Percentiles rank a stretch among this genome's conserved stretches.
phyloP scores from a whole-genome alignment of 352 stramenopile species.

The Globisporangium takayamanum region DNA sequence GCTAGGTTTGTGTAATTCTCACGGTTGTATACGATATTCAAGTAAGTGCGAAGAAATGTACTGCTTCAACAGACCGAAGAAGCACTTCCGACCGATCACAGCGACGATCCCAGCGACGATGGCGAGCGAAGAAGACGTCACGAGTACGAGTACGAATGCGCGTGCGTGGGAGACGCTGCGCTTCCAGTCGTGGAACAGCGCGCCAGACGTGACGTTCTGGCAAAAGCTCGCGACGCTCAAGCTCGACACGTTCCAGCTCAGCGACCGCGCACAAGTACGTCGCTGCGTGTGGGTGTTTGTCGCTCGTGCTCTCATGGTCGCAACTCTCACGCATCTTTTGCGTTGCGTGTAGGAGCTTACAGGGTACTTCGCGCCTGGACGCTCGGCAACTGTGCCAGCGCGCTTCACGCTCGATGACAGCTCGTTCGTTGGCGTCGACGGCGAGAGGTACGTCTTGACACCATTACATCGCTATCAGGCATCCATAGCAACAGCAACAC shows the following conservation, averaged over 20 bases:
- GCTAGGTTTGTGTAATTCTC: too few species aligned
- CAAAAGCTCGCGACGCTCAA: conserved; percentile 72
- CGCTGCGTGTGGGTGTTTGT: neutral
- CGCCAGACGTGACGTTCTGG: conserved; percentile 79
- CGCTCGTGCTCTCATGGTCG: neutral
- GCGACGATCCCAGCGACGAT: neutral
- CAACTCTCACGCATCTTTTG: neutral
- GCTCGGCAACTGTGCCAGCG: conserved; percentile 50
- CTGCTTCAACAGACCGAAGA: too few species aligned
- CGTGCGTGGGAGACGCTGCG: conserved; percentile 41
- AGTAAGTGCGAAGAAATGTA: too few species aligned
- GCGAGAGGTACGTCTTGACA: conserved; percentile 1
- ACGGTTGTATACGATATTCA: too few species aligned
- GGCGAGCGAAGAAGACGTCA: neutral
- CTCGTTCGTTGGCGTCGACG: conserved; percentile 33
- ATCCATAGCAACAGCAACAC: too few species aligned
- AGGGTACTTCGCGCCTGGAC: conserved; percentile 62
- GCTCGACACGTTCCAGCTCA: conserved; percentile 77
- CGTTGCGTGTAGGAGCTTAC: conserved; percentile 27
- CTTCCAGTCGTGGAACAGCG: conserved; percentile 81
- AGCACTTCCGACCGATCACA: too few species aligned
- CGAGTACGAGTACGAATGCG: neutral
- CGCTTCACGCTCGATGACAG: conserved; percentile 72
- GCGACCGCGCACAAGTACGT: conserved; percentile 53
- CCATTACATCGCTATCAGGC: neutral